Evolutionary conservation across 306 rosid species (phyloP), one percentile per base, ranked within the genome.

Genomic region (Glycine latifolia): DNA sequence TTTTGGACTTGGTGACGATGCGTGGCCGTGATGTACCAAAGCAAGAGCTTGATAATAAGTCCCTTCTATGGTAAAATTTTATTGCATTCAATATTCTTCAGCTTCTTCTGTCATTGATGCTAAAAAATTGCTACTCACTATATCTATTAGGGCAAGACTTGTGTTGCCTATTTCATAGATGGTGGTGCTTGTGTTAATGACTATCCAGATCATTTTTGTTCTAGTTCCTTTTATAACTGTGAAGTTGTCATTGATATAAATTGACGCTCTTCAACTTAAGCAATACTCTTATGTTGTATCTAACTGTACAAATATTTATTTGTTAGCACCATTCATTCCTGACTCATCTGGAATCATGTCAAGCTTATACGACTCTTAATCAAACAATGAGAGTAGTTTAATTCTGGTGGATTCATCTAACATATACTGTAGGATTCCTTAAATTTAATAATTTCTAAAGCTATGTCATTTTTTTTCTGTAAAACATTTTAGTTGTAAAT

Each of bases 1-100:
- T 95, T 88, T 82, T 95, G 95, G 99, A 95, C 86, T 85, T 93
- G 87, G 99, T 95, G 84, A 95, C 99, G 0, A 95, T 95, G 99
- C 93, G 97, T 52, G 92, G 99, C 79, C 99, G 97, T 74, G 99
- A 95, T 87, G 98, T 91, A 56, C 96, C 97, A 26, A 95, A 95
- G 91, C 96, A 92, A 75, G 99, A 95, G 70, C 99, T 95, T 61
- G 99, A 95, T 86, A 95, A 90, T 84, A 95, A 87, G 86, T 95
- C 98, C 15, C 97, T 95, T 83, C 88, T 93, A 46, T 95, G 99
- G 99, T 84, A 92, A 88, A 82, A 82, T 68, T 33, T 82, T 56
- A 83, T 52, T 67, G 39, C 63, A 8, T 63, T 72, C 59, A n/a
- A 53, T 49, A 58, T 50, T 48, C 67, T 49, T 7, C 44, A 73